A percentile compares a stretch with the other conserved stretches of the same genome.
Evolutionary conservation across 2,329 filamentous ascomycete genomes (phyloP).

Genomic region (Exophiala sp.): DNA sequence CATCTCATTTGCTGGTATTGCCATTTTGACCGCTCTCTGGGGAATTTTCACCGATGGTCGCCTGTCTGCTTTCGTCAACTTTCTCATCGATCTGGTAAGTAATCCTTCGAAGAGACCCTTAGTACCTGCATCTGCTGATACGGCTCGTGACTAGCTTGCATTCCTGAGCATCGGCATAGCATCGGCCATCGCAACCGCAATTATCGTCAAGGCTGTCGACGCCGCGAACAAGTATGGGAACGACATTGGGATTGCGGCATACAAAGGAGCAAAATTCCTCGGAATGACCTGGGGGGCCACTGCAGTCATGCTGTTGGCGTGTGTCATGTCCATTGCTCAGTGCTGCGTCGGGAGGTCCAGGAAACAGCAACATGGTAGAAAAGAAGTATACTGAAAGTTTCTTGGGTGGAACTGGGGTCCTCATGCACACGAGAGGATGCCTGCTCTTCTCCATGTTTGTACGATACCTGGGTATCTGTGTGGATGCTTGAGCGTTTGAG

Average conservation of each 20-base stretch:
- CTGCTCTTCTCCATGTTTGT: neutral
- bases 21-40: constrained; percentile 46
- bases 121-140: neutral
- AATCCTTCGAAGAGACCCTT: neutral
- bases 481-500: too few relatives aligned
- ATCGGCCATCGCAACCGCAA: constrained; percentile 69
- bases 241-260: constrained; percentile 48
- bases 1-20: constrained; percentile 51
- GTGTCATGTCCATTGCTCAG: constrained; percentile 33
- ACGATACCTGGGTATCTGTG: neutral
- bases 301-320: constrained; percentile 38
- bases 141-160: constrained; percentile 38
- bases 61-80: constrained; percentile 49
- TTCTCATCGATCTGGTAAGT: constrained; percentile 45
- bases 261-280: constrained; percentile 55
- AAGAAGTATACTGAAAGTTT: constrained; percentile 10
- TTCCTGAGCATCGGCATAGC: constrained; percentile 63
- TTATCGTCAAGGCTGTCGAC: constrained; percentile 53
- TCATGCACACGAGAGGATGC: too few relatives aligned
- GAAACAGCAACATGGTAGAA: constrained; percentile 11
- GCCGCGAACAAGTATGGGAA: constrained; percentile 54
- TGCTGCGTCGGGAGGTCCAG: constrained; percentile 15
- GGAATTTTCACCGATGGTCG: constrained; percentile 45
- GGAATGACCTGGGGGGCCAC: constrained; percentile 59
- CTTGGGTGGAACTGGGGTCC: neutral